Evolutionary conservation across 164 flowering plant genomes (phyloP).

Genomic region (Stephania cephalantha): DNA sequence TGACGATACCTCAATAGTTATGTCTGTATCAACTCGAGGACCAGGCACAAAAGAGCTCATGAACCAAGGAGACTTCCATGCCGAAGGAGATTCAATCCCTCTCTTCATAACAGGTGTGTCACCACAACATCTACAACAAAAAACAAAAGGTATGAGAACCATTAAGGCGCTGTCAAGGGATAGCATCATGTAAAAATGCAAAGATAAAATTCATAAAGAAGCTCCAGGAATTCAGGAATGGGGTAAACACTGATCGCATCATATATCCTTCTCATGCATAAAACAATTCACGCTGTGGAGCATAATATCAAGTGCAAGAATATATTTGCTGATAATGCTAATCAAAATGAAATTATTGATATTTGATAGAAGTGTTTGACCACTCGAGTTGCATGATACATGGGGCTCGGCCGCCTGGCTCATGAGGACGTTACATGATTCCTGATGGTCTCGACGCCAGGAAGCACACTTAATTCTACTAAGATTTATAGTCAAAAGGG

Average conservation of each 20-base stretch:
- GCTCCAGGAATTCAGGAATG: not conserved
- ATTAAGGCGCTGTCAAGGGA: not conserved
- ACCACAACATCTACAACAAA: constrained; percentile 51
- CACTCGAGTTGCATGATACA: too few species aligned
- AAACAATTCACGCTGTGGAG: not conserved
- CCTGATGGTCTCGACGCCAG: too few species aligned
- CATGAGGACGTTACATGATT: too few species aligned
- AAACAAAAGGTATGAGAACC: constrained; percentile 4
- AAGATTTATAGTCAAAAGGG: too few species aligned
- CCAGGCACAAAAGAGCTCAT: constrained; percentile 60
- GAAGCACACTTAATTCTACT: too few species aligned
- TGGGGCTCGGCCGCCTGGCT: too few species aligned
- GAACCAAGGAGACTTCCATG: constrained; percentile 98
- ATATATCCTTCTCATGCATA: not conserved
- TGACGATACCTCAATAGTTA: constrained; percentile 63
- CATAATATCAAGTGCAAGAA: not conserved
- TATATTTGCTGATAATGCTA: not conserved
- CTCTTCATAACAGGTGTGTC: constrained; percentile 63
- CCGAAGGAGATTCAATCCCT: constrained; percentile 86
- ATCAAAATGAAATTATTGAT: not conserved
- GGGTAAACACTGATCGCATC: not conserved
- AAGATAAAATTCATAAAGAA: not conserved
- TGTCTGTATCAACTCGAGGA: constrained; percentile 66
- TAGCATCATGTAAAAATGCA: not conserved
- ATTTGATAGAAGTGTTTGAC: not conserved